phyloP scores from a whole-genome alignment of 2,329 filamentous ascomycete species.

The Pezicula radicicola region DNA sequence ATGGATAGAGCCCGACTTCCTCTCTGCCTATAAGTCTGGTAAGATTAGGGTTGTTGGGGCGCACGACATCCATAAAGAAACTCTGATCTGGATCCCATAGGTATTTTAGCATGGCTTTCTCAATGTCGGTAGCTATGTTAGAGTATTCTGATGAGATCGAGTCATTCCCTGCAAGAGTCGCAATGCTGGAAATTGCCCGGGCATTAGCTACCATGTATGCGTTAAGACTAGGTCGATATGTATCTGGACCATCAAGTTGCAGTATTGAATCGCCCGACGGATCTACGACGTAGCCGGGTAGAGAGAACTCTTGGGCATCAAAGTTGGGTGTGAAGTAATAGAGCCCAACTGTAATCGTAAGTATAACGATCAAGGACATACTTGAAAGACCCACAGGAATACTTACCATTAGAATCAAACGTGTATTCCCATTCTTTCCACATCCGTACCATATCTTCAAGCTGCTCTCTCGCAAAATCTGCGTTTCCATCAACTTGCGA shows the following conservation, averaged over 20 bases:
- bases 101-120: conserved; percentile 30
- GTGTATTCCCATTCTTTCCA: conserved; percentile 37
- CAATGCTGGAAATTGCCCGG: conserved; percentile 35
- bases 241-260: conserved; percentile 34
- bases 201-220: conserved; percentile 42
- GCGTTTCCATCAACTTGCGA: conserved; percentile 36
- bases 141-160: conserved; percentile 28
- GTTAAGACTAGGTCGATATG: conserved; percentile 40
- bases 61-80: conserved; percentile 37
- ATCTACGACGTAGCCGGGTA: conserved; percentile 35
- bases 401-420: conserved; percentile 24
- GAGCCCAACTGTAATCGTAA: conserved; percentile 24
- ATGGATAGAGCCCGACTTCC: conserved; percentile 39
- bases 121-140: conserved; percentile 30
- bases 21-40: conserved; percentile 32
- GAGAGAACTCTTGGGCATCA: conserved; percentile 40
- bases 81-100: conserved; percentile 35
- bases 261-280: conserved; percentile 25
- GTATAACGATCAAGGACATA: too few relatives aligned
- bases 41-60: conserved; percentile 31
- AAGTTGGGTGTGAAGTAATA: conserved; percentile 40
- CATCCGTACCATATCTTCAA: conserved; percentile 36
- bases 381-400: too few relatives aligned
- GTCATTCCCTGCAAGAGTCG: conserved; percentile 30
- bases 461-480: conserved; percentile 33